Percentiles rank a stretch among this genome's conserved stretches.
phyloP scores from a whole-genome alignment of 164 flowering plant genomes.

The Vitis cinerea region DNA sequence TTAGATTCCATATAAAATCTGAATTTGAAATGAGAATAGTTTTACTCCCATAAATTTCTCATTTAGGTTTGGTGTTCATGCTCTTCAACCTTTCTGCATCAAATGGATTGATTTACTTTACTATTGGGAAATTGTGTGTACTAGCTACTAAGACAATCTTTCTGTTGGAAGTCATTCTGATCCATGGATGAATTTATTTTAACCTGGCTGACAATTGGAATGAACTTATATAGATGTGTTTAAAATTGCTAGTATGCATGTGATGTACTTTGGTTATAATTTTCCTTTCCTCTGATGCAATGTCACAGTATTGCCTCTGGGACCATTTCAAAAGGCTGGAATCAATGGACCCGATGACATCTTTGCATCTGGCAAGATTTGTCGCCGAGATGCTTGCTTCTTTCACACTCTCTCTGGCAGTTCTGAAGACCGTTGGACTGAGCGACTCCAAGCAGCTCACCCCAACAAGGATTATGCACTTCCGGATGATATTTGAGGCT shows the following conservation, averaged over 20 bases:
- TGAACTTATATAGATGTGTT: background rate
- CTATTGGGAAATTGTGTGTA: too few relatives aligned
- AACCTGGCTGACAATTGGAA: too few relatives aligned
- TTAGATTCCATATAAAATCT: too few relatives aligned
- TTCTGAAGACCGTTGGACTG: slow-evolving; percentile 65
- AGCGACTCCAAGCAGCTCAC: slow-evolving; percentile 48
- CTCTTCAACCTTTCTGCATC: too few relatives aligned
- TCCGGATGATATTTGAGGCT: slow-evolving; percentile 75
- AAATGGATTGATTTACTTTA: too few relatives aligned
- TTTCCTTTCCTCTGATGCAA: background rate
- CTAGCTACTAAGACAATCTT: too few relatives aligned
- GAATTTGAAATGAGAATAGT: too few relatives aligned
- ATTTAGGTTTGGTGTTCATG: too few relatives aligned
- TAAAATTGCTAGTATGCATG: background rate
- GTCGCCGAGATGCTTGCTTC: slow-evolving; percentile 69
- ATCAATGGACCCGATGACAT: slow-evolving; percentile 59
- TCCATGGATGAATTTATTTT: too few relatives aligned
- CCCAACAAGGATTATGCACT: slow-evolving; percentile 79
- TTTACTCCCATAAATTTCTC: too few relatives aligned
- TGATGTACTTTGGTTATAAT: background rate
- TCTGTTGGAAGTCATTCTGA: too few relatives aligned
- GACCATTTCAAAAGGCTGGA: slow-evolving; percentile 90
- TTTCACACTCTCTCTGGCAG: slow-evolving; percentile 73
- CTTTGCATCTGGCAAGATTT: slow-evolving; percentile 79
- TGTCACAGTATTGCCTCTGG: slow-evolving; percentile 86